Base-by-base conservation (phyloP, 1,284 basidiomycete genomes). In the Chalciporus sp. region DNA sequence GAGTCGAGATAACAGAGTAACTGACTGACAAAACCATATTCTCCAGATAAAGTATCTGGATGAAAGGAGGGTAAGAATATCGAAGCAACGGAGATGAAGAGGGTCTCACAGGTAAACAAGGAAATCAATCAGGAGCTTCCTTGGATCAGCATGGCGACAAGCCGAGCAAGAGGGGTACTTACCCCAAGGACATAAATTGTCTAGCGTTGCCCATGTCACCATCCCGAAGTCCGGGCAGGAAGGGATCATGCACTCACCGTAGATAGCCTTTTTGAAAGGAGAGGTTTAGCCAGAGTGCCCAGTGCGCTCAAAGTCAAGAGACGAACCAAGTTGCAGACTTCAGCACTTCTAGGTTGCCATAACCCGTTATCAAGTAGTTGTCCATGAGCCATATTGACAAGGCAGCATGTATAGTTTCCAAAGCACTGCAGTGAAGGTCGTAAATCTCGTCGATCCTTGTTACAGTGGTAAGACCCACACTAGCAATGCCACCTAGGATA, bases 41-140 rank as follows among this genome's bases (percentile, higher is more conserved):
- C 68, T 60, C 66, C 66, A 68, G 4, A 64, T 68, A 45, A 68
- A 68, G 49, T 68, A 68, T 4, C 66, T 71, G 42, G 7, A 12
- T 10, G 26, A 5, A 46, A 17, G n/a, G 4, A 12, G 37, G 43
- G 20, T 43, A 7, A 50, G 41, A 9, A 12, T 16, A 27, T 11
- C 2, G 1, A 3, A 31, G 7, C 19, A n/a, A 23, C 6, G 14
- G 17, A 19, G 37, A 11, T 16, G 1, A 16, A 39, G 10, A 12
- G 11, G 3, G 23, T 50, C 66, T 49, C 26, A 67, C 66, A 60
- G 19, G 31, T 71, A 71, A 35, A 68, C 67, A 35, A 66, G 56
- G 26, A 69, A 65, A 53, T 68, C 69, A 33, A 68, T 63, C 20
- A 67, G 2, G 26, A 68, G 55, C 66, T 71, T 37, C 6, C 0